Evolutionary conservation across 768 basidiomycete genomes (phyloP).

Genomic region (Melanogaster broomeanus): DNA sequence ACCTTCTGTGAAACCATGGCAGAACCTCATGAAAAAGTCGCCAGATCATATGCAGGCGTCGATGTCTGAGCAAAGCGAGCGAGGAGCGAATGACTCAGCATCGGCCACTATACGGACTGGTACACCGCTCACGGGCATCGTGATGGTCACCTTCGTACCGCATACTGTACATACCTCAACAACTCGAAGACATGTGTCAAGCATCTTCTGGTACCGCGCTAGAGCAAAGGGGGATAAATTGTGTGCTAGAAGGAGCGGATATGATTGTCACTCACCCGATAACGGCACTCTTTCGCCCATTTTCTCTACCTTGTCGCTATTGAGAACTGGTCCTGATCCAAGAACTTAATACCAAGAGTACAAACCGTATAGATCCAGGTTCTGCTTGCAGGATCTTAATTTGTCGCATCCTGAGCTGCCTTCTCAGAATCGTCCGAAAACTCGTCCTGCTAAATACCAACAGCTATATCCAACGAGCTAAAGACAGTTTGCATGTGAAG

Average conservation of each 20-base stretch:
- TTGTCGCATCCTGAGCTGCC: slow-evolving; percentile 63
- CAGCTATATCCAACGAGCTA: slow-evolving; percentile 37
- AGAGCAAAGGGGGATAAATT: not conserved
- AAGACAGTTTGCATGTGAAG: not conserved
- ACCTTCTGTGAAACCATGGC: slow-evolving; percentile 2
- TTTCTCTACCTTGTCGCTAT: slow-evolving; percentile 56
- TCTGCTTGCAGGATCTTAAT: slow-evolving; percentile 60
- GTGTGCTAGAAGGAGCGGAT: not conserved
- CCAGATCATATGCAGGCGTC: slow-evolving; percentile 7
- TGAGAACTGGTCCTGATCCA: not conserved
- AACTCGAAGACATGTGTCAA: slow-evolving; percentile 19
- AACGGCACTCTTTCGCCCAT: slow-evolving; percentile 70
- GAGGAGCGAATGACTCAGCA: slow-evolving; percentile 11
- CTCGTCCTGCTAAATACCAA: slow-evolving; percentile 71
- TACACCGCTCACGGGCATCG: slow-evolving; percentile 5
- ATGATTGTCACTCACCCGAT: slow-evolving; percentile 41
- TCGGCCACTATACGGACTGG: slow-evolving; percentile 9
- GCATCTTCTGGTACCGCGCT: slow-evolving; percentile 26
- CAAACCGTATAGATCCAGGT: slow-evolving; percentile 68
- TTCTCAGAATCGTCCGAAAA: slow-evolving; percentile 67
- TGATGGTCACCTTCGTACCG: not conserved
- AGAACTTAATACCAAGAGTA: slow-evolving; percentile 2
- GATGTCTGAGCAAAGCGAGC: slow-evolving; percentile 8
- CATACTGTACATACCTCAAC: too few relatives aligned
- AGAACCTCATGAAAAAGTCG: slow-evolving; percentile 12